Conservation (phyloP, 1,284 basidiomycete species). For the Ustilago loliicola region DNA sequence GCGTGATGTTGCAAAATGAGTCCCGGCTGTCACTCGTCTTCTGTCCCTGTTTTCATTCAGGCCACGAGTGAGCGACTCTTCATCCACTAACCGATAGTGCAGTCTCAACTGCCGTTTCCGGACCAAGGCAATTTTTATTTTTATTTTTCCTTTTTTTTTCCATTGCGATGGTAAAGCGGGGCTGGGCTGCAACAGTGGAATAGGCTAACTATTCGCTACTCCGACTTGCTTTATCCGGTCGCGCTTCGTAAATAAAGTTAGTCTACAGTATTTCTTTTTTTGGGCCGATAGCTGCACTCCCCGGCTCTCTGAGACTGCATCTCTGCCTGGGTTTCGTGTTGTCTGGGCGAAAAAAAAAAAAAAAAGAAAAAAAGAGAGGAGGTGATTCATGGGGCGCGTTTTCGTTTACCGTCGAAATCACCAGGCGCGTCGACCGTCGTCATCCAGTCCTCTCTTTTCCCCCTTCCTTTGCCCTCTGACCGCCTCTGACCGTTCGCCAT, state of each 20-base stretch:
- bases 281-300: background rate
- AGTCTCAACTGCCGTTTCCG: conserved; percentile 7
- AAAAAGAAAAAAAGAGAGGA: background rate
- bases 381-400: background rate
- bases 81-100: background rate
- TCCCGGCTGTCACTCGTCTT: too few relatives aligned
- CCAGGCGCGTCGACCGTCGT: conserved; percentile 23
- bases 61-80: too few relatives aligned
- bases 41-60: too few relatives aligned
- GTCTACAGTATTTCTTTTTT: background rate
- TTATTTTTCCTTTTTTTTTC: background rate
- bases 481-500: background rate
- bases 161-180: background rate
- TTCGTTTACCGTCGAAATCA: conserved; percentile 15
- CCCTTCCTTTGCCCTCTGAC: background rate
- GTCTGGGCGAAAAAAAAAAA: background rate
- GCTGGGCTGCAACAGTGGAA: background rate
- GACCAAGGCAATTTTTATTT: background rate
- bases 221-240: background rate
- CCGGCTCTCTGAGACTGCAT: background rate
- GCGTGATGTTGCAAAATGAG: too few relatives aligned
- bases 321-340: background rate
- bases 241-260: background rate
- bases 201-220: background rate
- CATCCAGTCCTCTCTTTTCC: conserved; percentile 30